A percentile compares a stretch with the other conserved stretches of the same genome.
These are phyloP conservation scores for Rhodotorula toruloides DNA, from an alignment of 768 basidiomycete genomes.

Conservation along the genomic window DNA sequence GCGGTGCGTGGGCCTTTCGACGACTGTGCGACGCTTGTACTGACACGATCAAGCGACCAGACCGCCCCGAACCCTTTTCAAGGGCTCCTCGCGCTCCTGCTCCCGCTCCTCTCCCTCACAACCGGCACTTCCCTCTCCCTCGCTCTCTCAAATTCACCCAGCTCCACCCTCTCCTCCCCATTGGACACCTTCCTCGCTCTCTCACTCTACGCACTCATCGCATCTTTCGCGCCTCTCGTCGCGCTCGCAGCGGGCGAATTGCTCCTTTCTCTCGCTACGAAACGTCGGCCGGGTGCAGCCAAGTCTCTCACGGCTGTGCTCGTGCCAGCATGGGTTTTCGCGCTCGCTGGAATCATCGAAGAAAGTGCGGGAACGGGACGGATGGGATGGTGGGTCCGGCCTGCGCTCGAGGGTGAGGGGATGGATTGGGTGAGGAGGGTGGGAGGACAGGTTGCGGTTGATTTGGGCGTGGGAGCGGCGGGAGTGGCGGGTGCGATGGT, in stretches of 20 bases:
- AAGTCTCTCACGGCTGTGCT: not conserved
- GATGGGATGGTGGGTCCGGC: not conserved
- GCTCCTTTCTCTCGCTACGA: not conserved
- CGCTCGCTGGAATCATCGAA: not conserved
- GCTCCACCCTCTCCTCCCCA: not conserved
- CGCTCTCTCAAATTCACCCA: not conserved
- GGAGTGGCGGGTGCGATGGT: not conserved
- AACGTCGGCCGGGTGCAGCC: too few species aligned
- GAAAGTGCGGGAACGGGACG: not conserved
- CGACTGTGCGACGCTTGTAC: too few species aligned
- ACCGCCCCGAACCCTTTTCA: not conserved
- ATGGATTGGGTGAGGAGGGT: not conserved
- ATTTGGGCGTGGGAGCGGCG: not conserved
- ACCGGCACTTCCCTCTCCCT: not conserved
- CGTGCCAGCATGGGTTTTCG: not conserved
- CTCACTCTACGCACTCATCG: not conserved
- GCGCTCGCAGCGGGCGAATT: not conserved
- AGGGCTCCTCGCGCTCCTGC: too few species aligned
- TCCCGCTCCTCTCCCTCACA: not conserved
- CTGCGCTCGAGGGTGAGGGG: not conserved
- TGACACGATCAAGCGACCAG: not conserved
- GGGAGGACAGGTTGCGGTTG: not conserved
- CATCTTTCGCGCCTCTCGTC: not conserved
- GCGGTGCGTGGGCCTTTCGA: not conserved
- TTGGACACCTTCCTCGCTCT: not conserved